These are phyloP conservation scores for Boehmeria nivea DNA, from an alignment of 306 rosid species.

Conservation along the genomic window DNA sequence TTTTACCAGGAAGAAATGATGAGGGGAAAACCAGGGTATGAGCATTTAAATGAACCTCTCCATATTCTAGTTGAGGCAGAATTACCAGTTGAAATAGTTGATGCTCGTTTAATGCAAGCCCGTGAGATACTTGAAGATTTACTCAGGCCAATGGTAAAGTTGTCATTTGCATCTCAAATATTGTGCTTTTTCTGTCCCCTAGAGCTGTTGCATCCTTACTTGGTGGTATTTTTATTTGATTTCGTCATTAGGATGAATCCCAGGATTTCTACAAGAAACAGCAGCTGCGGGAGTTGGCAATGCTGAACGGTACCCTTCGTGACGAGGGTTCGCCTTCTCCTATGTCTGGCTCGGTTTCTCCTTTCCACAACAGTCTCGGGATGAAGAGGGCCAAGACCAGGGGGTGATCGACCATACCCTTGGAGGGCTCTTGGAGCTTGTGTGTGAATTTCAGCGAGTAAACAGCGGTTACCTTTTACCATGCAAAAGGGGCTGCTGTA, in stretches of 20 bases:
- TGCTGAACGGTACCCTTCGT: conserved; percentile 91
- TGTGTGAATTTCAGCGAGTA: conserved; percentile 42
- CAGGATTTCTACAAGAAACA: conserved; percentile 98
- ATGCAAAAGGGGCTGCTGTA: conserved; percentile 43
- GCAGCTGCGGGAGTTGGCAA: conserved; percentile 88
- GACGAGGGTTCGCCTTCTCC: conserved; percentile 76
- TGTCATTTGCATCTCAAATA: neutral
- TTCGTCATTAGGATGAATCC: conserved; percentile 65
- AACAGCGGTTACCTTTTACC: conserved; percentile 30
- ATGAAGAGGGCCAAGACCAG: conserved; percentile 99
- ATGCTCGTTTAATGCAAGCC: conserved; percentile 78
- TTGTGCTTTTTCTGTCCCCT: too few relatives aligned
- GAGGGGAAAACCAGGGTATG: conserved; percentile 93
- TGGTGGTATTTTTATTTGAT: too few relatives aligned
- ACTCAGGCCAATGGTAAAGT: conserved; percentile 69
- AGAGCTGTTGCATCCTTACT: too few relatives aligned
- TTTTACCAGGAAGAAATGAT: conserved; percentile 74
- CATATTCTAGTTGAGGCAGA: conserved; percentile 91
- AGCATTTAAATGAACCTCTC: conserved; percentile 88
- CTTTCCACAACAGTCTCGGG: conserved; percentile 86
- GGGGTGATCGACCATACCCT: conserved; percentile 42
- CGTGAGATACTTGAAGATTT: conserved; percentile 71
- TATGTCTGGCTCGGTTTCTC: conserved; percentile 90
- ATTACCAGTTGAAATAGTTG: conserved; percentile 78
- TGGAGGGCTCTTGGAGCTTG: conserved; percentile 41